A percentile compares a stretch with the other conserved stretches of the same genome.
Conservation (phyloP, 1,284 basidiomycete species). For the Ceratobasidium papillatum region DNA sequence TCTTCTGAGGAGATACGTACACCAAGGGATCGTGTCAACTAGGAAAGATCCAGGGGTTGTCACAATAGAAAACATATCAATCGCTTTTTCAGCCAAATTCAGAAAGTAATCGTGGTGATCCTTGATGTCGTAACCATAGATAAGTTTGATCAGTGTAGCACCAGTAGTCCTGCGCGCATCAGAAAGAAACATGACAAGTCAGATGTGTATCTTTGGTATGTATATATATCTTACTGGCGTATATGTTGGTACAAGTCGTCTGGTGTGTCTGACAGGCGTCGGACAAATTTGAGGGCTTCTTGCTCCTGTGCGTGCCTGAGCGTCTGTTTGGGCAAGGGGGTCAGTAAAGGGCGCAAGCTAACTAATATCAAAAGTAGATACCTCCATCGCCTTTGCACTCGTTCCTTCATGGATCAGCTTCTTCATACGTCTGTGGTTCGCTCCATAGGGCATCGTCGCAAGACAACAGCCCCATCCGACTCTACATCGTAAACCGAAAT, state of each 20-base stretch:
- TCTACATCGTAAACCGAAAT: neutral
- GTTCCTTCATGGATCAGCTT: slow-evolving; percentile 20
- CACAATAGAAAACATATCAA: neutral
- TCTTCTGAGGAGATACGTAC: neutral
- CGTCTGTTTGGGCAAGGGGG: neutral
- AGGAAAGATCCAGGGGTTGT: neutral
- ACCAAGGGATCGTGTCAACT: slow-evolving; percentile 2
- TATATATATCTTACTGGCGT: slow-evolving; percentile 1
- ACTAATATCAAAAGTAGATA: neutral
- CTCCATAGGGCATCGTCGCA: slow-evolving; percentile 13
- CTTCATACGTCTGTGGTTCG: neutral
- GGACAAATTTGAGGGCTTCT: slow-evolving; percentile 21
- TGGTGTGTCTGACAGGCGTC: neutral
- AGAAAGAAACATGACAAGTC: neutral
- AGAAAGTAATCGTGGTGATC: slow-evolving; percentile 2
- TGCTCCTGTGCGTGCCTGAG: neutral
- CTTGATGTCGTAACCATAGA: slow-evolving; percentile 20
- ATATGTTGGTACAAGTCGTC: slow-evolving; percentile 5
- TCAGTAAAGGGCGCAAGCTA: neutral
- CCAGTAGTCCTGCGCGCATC: neutral
- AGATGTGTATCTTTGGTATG: neutral
- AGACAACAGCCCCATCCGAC: slow-evolving; percentile 10
- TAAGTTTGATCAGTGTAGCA: neutral
- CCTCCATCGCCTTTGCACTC: slow-evolving; percentile 27
- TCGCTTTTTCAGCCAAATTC: neutral